These are phyloP conservation scores for Ceratocystis lukuohia DNA, from an alignment of 2,329 filamentous ascomycete species.

Conservation along the genomic window DNA sequence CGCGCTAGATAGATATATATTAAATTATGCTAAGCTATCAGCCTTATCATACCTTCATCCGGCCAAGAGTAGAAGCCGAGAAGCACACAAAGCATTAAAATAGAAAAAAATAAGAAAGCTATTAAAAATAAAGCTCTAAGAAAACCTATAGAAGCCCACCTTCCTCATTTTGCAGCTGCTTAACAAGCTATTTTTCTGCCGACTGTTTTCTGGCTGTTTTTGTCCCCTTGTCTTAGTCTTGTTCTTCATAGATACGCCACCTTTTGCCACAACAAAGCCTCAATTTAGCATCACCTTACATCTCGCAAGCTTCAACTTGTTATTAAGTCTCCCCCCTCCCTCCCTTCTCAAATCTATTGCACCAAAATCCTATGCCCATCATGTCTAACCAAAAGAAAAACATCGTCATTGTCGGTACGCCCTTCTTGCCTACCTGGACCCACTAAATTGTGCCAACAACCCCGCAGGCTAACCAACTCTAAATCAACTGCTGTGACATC, in stretches of 20 bases:
- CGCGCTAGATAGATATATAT: no score
- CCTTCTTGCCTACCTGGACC: slow-evolving; percentile 4
- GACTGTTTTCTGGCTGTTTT: not conserved
- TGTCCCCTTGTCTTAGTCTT: not conserved
- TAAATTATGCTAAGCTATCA: no score
- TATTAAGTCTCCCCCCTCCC: not conserved
- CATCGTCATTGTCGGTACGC: slow-evolving; percentile 39
- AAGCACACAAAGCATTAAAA: not conserved
- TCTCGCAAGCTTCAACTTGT: not conserved
- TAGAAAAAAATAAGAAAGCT: not conserved
- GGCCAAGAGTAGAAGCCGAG: not conserved
- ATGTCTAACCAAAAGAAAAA: slow-evolving; percentile 26
- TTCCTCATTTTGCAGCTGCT: not conserved
- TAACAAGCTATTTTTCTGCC: not conserved
- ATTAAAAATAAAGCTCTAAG: not conserved
- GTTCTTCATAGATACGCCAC: not conserved
- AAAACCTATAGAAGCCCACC: not conserved
- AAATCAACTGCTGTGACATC: not conserved
- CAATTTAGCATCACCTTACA: not conserved
- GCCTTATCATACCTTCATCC: no score
- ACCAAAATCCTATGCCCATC: not conserved
- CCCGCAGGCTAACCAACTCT: slow-evolving; percentile 16
- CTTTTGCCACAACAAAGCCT: not conserved
- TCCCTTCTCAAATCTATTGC: not conserved
- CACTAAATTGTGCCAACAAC: not conserved